Conservation (phyloP, 345 rosid species). For the Pistacia vera region DNA sequence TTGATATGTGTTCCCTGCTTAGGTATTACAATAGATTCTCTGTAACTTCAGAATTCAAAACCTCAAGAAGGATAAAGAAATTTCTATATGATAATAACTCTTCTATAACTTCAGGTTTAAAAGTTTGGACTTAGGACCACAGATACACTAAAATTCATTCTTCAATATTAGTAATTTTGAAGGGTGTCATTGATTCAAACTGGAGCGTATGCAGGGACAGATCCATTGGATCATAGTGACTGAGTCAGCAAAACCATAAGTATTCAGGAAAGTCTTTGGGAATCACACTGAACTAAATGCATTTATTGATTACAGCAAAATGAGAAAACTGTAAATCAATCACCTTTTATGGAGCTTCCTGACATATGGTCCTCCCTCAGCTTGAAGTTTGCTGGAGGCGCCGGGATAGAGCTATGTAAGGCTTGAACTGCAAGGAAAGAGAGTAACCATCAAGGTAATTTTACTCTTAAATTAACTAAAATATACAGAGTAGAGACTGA, state of each 20-base stretch:
- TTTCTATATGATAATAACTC: no score
- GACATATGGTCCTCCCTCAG: slow-evolving; percentile 84
- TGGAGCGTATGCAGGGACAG: not conserved
- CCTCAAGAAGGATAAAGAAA: no score
- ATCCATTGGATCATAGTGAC: not conserved
- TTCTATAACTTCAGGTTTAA: not conserved
- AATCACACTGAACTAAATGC: not conserved
- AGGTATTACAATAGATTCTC: no score
- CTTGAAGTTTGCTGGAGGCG: slow-evolving; percentile 81
- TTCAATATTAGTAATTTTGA: not conserved
- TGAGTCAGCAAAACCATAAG: not conserved
- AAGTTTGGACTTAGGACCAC: not conserved
- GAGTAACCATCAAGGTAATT: slow-evolving; percentile 14
- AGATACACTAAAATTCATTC: not conserved
- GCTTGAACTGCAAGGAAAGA: slow-evolving; percentile 56
- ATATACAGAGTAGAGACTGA: not conserved
- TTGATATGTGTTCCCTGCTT: no score
- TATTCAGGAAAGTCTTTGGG: no score
- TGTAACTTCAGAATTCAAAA: no score
- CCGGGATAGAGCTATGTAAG: slow-evolving; percentile 65
- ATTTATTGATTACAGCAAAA: slow-evolving; percentile 1
- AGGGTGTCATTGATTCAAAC: not conserved
- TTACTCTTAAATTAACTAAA: slow-evolving; percentile 1
- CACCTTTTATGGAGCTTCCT: slow-evolving; percentile 97
- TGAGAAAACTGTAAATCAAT: slow-evolving; percentile 12